Percentiles rank a stretch among this genome's conserved stretches.
These are phyloP conservation scores for Eleusine coracana DNA, from an alignment of 176 grass and related monocot genomes.

Conservation along the genomic window DNA sequence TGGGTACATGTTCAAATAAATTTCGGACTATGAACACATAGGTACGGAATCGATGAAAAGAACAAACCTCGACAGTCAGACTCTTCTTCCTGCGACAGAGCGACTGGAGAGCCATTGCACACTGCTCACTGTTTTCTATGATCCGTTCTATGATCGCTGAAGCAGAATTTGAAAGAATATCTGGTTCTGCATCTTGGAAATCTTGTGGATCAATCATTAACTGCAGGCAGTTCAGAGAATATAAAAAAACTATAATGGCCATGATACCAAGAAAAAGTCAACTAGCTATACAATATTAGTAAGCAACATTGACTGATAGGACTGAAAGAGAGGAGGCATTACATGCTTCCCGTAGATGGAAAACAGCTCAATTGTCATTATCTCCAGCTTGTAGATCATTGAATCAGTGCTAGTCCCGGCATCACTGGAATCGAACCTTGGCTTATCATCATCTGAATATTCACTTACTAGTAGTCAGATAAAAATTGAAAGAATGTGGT, in stretches of 20 bases:
- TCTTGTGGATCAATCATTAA: constrained; percentile 74
- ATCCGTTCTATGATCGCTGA: constrained; percentile 74
- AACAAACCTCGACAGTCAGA: constrained; percentile 73
- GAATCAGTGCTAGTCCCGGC: constrained; percentile 52
- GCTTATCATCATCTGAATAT: constrained; percentile 65
- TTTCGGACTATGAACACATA: background rate
- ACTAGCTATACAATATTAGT: constrained; percentile 17
- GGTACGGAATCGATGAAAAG: constrained; percentile 1
- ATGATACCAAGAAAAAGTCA: constrained; percentile 24
- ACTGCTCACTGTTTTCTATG: constrained; percentile 56
- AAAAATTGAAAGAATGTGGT: constrained; percentile 13
- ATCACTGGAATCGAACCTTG: constrained; percentile 54
- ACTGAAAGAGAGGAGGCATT: constrained; percentile 22
- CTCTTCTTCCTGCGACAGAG: constrained; percentile 91
- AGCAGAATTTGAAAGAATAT: constrained; percentile 79
- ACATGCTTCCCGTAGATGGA: constrained; percentile 89
- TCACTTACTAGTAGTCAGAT: constrained; percentile 34
- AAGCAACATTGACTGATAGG: constrained; percentile 28
- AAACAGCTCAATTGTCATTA: constrained; percentile 77
- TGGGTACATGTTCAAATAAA: background rate
- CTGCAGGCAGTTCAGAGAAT: constrained; percentile 50
- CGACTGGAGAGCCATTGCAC: constrained; percentile 58
- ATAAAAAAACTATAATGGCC: constrained; percentile 19
- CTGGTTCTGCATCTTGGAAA: constrained; percentile 91
- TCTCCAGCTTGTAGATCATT: constrained; percentile 87